Evolutionary conservation across 805 yeast genomes (phyloP), one percentile per base, ranked within the genome.

Genomic region (Suhomyces tanzawaensis): DNA sequence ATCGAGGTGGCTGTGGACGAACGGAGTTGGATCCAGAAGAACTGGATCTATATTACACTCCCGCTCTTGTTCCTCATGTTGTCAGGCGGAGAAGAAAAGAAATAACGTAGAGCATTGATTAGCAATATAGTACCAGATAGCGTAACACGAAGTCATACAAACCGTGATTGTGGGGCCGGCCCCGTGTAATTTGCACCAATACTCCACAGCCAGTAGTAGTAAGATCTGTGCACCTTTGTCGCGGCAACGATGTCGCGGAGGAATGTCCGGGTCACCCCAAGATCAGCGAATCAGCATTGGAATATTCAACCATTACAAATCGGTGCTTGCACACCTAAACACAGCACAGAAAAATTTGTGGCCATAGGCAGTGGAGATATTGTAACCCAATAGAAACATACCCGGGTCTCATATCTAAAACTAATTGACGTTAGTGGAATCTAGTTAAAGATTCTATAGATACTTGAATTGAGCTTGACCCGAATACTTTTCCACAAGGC

Each of bases 1-100:
- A 53, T 45, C 12, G 57, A 45, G 36, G 54, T 48, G 14, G 49
- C 39, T 14, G 56, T 52, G 17, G 58, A 53, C 32, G 53, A 52
- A 12, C 51, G 66, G 26, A 71, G 81, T 4, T 79, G 77, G 57
- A 59, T 79, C 13, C 83, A 79, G 52, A 72, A 73, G 53, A 73
- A 80, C 57, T 80, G 85, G 85, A 66, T 76, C 69, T 78, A 74
- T 54, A 61, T 80, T 18, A 76, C 76, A 6, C 77, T 80, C 2
- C 76, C 76, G 11, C 44, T 56, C 41, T 39, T 54, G 23, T 44
- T 74, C 16, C 34, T 77, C 8, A 42, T 68, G 40, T 27, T 76
- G 26, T 39, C 71, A 43, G 40, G 53, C 43, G 30, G 45, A 41
- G 47, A 40, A 32, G 38, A 41, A 26, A 21, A 41, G 39, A 19